These are phyloP conservation scores for Sutorius australiensis DNA, from an alignment of 768 basidiomycete species.

Conservation along the genomic window DNA sequence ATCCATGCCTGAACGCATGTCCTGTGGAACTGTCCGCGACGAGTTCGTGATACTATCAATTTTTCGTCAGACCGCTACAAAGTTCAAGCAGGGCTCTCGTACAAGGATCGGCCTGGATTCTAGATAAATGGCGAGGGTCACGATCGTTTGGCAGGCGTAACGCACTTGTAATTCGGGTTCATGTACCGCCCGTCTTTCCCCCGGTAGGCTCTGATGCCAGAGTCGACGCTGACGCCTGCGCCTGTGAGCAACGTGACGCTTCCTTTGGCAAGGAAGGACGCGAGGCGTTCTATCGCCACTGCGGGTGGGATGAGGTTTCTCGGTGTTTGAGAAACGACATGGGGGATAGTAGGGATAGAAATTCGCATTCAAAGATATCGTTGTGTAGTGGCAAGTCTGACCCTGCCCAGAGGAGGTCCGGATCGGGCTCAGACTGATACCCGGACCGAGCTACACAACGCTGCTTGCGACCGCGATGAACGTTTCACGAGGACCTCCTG, in stretches of 20 bases:
- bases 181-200: conserved; percentile 82
- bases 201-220: conserved; percentile 92
- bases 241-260: conserved; percentile 77
- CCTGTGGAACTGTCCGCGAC: conserved; percentile 69
- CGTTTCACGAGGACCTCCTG: conserved; percentile 38
- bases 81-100: conserved; percentile 6
- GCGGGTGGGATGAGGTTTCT: conserved; percentile 39
- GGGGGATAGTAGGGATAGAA: conserved; percentile 74
- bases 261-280: conserved; percentile 65
- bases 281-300: conserved; percentile 58
- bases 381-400: neutral
- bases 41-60: conserved; percentile 69
- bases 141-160: neutral
- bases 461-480: conserved; percentile 29
- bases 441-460: neutral
- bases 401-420: neutral
- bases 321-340: conserved; percentile 39
- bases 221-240: conserved; percentile 93
- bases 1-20: conserved; percentile 60
- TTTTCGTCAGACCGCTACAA: conserved; percentile 9
- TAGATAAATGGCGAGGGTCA: neutral
- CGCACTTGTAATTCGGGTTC: conserved; percentile 87
- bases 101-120: conserved; percentile 54
- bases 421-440: neutral
- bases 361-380: conserved; percentile 54